Evolutionary conservation across 768 basidiomycete species (phyloP).

Genomic region (Fomitopsis pulvina): DNA sequence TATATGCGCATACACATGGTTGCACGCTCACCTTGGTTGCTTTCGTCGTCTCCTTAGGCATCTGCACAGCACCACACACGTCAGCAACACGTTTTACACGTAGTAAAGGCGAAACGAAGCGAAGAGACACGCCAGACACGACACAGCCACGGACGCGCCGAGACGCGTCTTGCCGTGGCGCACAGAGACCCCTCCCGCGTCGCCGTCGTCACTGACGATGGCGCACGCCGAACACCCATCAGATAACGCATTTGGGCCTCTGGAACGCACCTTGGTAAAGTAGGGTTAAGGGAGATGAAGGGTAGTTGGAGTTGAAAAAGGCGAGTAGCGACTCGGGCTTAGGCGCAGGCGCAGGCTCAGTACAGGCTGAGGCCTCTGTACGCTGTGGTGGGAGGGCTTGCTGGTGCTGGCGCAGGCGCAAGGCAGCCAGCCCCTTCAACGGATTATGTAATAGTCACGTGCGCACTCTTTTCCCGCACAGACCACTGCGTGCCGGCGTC

Average conservation of each 20-base stretch:
- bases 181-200: constrained; percentile 1
- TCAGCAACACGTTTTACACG: constrained; percentile 36
- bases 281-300: constrained; percentile 5
- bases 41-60: constrained; percentile 75
- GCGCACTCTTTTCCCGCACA: constrained; percentile 9
- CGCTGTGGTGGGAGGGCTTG: constrained; percentile 17
- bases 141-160: constrained; percentile 16
- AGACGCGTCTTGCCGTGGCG: constrained; percentile 12
- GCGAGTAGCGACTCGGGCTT: constrained; percentile 5
- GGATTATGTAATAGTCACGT: constrained; percentile 16
- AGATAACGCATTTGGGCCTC: constrained; percentile 8
- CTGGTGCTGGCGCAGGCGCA: constrained; percentile 15
- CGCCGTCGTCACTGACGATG: constrained; percentile 12
- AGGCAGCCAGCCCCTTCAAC: constrained; percentile 13
- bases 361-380: constrained; percentile 16
- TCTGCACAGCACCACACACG: constrained; percentile 36
- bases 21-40: constrained; percentile 52
- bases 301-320: neutral
- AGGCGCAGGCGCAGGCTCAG: constrained; percentile 17
- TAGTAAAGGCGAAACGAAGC: constrained; percentile 20
- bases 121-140: constrained; percentile 5
- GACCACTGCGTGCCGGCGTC: too few species aligned
- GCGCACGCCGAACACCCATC: constrained; percentile 12
- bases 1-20: constrained; percentile 5
- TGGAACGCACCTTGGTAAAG: constrained; percentile 10